Evolutionary conservation across 306 rosid species (phyloP).

Genomic region (Myrica gale): DNA sequence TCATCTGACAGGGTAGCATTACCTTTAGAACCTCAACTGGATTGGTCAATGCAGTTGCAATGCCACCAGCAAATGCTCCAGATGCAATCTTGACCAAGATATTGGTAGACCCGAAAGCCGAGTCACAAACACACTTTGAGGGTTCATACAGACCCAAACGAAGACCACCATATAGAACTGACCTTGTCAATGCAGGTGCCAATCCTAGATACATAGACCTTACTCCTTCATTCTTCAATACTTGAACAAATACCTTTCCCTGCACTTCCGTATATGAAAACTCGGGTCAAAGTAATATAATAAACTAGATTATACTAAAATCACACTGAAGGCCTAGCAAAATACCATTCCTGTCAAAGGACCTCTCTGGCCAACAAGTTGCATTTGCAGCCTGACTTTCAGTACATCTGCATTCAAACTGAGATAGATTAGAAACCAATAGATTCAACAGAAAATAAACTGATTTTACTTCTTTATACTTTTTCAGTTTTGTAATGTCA

Average conservation of each 20-base stretch:
- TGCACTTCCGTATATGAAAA: conserved; percentile 37
- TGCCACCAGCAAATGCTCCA: conserved; percentile 76
- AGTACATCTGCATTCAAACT: conserved; percentile 74
- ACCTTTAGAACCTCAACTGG: conserved; percentile 95
- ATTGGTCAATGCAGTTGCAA: conserved; percentile 86
- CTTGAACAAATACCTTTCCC: conserved; percentile 61
- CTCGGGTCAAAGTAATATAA: conserved; percentile 20
- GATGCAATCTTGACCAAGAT: conserved; percentile 78
- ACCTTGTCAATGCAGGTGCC: conserved; percentile 86
- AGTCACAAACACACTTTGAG: conserved; percentile 72
- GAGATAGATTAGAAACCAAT: conserved; percentile 19
- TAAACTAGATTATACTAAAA: conserved; percentile 28
- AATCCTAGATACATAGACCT: conserved; percentile 83
- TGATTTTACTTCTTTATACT: neutral
- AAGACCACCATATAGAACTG: conserved; percentile 87
- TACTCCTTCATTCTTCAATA: conserved; percentile 75
- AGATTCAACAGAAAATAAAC: neutral
- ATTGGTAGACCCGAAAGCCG: conserved; percentile 81
- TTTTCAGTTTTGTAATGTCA: conserved; percentile 3
- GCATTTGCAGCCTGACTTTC: conserved; percentile 98
- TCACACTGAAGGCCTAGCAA: conserved; percentile 22
- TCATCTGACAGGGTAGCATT: conserved; percentile 13
- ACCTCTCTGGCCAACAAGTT: conserved; percentile 92
- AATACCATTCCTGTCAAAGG: conserved; percentile 89
- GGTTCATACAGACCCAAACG: conserved; percentile 98